These are phyloP conservation scores for Vitis hybrid DNA, from an alignment of 177 flowering plant genomes.

Conservation along the genomic window DNA sequence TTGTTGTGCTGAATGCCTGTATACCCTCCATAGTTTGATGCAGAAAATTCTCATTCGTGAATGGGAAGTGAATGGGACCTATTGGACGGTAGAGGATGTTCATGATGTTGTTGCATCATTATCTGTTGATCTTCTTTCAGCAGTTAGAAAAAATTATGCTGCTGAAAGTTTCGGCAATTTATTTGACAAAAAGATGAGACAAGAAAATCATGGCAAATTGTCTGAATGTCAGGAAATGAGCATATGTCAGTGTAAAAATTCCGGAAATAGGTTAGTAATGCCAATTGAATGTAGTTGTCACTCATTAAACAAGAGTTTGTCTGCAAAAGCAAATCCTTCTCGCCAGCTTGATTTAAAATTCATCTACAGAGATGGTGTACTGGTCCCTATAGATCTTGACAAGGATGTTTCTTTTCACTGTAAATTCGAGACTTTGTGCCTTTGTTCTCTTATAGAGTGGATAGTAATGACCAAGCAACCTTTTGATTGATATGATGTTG, in stretches of 20 bases:
- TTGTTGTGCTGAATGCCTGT: conserved; percentile 69
- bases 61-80: conserved; percentile 32
- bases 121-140: conserved; percentile 58
- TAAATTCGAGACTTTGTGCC: conserved; percentile 72
- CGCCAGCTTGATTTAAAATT: conserved; percentile 36
- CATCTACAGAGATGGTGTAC: conserved; percentile 61
- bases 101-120: conserved; percentile 71
- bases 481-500: conserved; percentile 30
- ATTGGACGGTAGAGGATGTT: conserved; percentile 60
- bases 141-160: conserved; percentile 34
- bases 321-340: conserved; percentile 13
- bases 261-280: conserved; percentile 20
- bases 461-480: conserved; percentile 45
- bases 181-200: conserved; percentile 13
- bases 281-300: conserved; percentile 59
- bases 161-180: conserved; percentile 17
- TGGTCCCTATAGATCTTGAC: conserved; percentile 44
- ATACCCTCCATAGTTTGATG: conserved; percentile 37
- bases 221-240: conserved; percentile 20
- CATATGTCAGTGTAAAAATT: conserved; percentile 25
- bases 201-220: conserved; percentile 5
- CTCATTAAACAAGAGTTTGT: conserved; percentile 15
- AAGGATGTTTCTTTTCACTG: conserved; percentile 57
- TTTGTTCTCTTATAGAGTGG: conserved; percentile 66
- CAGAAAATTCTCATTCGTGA: conserved; percentile 42